Base-by-base conservation (phyloP, 2,329 filamentous ascomycete species). In the Penicillium sp. region DNA sequence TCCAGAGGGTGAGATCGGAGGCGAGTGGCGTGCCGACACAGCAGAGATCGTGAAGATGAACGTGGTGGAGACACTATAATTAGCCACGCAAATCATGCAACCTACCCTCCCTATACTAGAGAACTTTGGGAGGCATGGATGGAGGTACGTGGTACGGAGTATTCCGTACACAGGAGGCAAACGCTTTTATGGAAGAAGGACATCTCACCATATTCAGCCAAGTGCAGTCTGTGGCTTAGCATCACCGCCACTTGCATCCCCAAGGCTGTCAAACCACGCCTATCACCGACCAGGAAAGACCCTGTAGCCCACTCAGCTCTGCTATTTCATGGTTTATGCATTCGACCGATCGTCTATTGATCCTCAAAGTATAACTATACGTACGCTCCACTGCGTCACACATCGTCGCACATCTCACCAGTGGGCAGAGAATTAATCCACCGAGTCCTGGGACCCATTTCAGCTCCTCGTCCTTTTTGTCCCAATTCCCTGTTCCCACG, bases 181-280 rank as follows among this genome's bases (percentile, higher is more conserved):
- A 39, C 37, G 20, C 15, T 20, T 39, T 40, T 3, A 28, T 13
- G 15, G 10, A 18, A 23, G 12, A 42, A 13, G 39, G 45, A 39
- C 39, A 29, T 42, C 38, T 37, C 45, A 37, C 13, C 15, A 37
- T 13, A 44, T 56, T 54, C 50, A 52, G 53, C 53, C 41, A 32
- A 23, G 35, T 47, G 46, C 50, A 56, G 45, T 48, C 33, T 48
- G 55, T 58, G 55, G 55, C 55, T 52, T 53, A 53, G 55, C 38
- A 47, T 37, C 50, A 56, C 47, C 53, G 55, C 55, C 51, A 54
- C 53, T 38, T 15, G 23, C 33, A 42, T 24, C n/a, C 40, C 28
- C 6, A 25, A 28, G 39, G 39, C 25, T 42, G 29, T 52, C 46
- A 44, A 39, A 44, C 46, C 31, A 42, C 39, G 18, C 32, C 25